phyloP scores from a whole-genome alignment of 73 alveolate species.

The Blepharisma japonicum region DNA sequence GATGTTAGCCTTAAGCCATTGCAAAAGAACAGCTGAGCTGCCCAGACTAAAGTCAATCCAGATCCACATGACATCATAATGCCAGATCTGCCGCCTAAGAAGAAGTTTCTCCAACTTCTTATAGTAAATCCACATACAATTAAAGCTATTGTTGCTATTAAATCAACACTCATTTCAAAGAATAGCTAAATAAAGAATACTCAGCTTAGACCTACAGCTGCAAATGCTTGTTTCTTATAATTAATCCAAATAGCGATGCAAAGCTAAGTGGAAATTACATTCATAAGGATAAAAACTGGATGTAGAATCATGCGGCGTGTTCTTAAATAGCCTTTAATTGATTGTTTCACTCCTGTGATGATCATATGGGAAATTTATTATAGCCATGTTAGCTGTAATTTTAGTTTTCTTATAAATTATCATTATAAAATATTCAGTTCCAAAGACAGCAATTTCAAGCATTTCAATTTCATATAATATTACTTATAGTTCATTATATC shows the following conservation, averaged over 20 bases:
- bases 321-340: not conserved
- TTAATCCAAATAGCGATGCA: constrained; percentile 17
- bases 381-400: too few relatives aligned
- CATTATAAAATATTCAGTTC: too few relatives aligned
- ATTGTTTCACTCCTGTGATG: constrained; percentile 18
- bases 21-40: constrained; percentile 1
- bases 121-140: not conserved
- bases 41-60: not conserved
- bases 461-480: too few relatives aligned
- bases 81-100: too few relatives aligned
- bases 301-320: not conserved
- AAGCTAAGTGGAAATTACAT: constrained; percentile 3
- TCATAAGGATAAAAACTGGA: constrained; percentile 25
- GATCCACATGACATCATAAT: not conserved
- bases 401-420: too few relatives aligned
- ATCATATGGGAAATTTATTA: too few relatives aligned
- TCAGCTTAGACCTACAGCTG: not conserved
- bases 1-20: not conserved
- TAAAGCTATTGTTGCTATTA: not conserved
- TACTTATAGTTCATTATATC: too few relatives aligned
- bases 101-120: not conserved
- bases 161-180: constrained; percentile 12
- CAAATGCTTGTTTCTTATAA: constrained; percentile 23
- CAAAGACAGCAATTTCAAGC: too few relatives aligned
- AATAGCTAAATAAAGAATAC: not conserved